phyloP scores from a whole-genome alignment of 208 protist species.

The Crithidia bombi region DNA sequence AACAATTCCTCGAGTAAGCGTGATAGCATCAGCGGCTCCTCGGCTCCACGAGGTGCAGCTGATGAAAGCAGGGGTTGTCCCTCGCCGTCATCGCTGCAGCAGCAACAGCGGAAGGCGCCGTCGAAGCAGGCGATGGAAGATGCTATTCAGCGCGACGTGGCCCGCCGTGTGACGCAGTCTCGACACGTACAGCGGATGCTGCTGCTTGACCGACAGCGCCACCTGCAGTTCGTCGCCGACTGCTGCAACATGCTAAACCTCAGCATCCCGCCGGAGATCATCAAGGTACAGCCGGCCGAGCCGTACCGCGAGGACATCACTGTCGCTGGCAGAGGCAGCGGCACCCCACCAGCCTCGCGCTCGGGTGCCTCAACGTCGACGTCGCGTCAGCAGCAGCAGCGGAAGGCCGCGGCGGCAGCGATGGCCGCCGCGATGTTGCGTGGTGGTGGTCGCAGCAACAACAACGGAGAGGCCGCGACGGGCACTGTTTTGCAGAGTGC shows the following conservation, averaged over 20 bases:
- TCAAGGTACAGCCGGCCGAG: constrained; percentile 27
- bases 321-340: not conserved
- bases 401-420: not conserved
- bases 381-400: constrained; percentile 3
- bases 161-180: constrained; percentile 51
- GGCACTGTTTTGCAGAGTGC: constrained; percentile 12
- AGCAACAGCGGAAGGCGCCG: not conserved
- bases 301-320: constrained; percentile 26
- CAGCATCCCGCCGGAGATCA: constrained; percentile 66
- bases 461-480: not conserved
- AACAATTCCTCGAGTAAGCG: constrained; percentile 5
- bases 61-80: not conserved
- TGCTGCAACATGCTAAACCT: constrained; percentile 69
- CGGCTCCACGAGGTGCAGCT: not conserved
- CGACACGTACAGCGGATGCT: constrained; percentile 55
- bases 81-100: not conserved
- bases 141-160: constrained; percentile 61
- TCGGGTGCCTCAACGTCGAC: not conserved
- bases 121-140: constrained; percentile 43
- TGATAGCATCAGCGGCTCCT: not conserved
- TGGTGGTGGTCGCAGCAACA: constrained; percentile 9
- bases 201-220: constrained; percentile 54
- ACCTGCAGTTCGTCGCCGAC: constrained; percentile 87
- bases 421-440: not conserved
- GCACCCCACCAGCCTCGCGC: not conserved